Base-by-base conservation (phyloP, 176 grass and related monocot genomes). In the Juncus inflexus region DNA sequence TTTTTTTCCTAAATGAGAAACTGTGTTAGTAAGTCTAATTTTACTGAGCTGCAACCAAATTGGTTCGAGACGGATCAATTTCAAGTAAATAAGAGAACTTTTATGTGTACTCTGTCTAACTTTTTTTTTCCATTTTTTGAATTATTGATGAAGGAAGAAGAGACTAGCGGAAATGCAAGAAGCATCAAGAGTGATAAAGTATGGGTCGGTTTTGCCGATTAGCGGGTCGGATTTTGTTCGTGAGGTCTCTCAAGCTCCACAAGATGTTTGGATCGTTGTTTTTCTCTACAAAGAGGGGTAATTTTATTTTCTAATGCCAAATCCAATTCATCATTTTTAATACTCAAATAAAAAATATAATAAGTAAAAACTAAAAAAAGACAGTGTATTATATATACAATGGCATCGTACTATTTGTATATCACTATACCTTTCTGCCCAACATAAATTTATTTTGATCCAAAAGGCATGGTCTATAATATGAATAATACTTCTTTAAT, bases 261-360 rank as follows among this genome's bases (percentile, higher is more conserved):
- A 81, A 3, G 88, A 99, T 80, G 78, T 92, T 47, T 99, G 95
- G 95, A 88, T 99, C 62, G 83, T 90, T 15, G 95, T 99, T 65
- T 84, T 99, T 52, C 95, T 99, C 80, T 99, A 80, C 75, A 99
- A 99, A 64, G 95, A 99, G 5, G 86, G 85, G 95, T 94, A 86
- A 66, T 15, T 68, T n/a, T 36, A 51, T 54, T 40, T 40, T 28
- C 1, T 0, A 28, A 28, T 28, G 19, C 19, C 19, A 28, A 28
- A 28, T 28, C 19, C 19, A 28, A 28, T 28, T 1, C 19, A 28
- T 28, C 19, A 28, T 28, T 28, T 28, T 28, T 28, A 28, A 28
- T 28, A 28, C 19, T 28, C 19, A 28, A 28, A 28, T 28, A 28
- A 1, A 28, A 28, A 28, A 28, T 28, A 28, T 28, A 28, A 28